Evolutionary conservation across 768 basidiomycete genomes (phyloP).

Genomic region (Panaeolus papilionaceus): DNA sequence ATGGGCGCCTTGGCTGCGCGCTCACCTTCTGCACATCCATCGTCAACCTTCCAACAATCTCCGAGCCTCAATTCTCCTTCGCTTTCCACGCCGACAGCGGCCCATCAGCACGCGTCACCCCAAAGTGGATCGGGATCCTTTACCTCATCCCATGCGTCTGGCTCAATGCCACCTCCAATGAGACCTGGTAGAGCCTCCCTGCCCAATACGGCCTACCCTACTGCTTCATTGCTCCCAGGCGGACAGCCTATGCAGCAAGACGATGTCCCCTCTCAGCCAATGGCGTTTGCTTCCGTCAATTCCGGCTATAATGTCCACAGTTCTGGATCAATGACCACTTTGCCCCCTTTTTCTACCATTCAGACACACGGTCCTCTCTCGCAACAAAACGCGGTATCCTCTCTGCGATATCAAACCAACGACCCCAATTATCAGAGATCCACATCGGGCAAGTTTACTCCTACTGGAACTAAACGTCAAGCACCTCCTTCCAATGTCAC

Average conservation of each 20-base stretch:
- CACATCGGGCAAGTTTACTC: constrained; percentile 39
- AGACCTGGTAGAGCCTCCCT: constrained; percentile 44
- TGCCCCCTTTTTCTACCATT: constrained; percentile 77
- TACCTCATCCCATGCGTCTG: constrained; percentile 36
- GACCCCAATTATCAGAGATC: constrained; percentile 46
- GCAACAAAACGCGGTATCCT: constrained; percentile 59
- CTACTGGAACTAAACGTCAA: constrained; percentile 61
- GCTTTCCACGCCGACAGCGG: constrained; percentile 54
- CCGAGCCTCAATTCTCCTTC: constrained; percentile 70
- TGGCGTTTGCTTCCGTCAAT: constrained; percentile 36
- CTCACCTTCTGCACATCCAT: constrained; percentile 68
- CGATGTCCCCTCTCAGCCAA: constrained; percentile 30
- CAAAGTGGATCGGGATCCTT: constrained; percentile 37
- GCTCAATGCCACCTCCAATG: constrained; percentile 32
- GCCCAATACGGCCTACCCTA: constrained; percentile 43
- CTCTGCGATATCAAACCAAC: constrained; percentile 60
- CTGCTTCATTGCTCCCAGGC: constrained; percentile 33
- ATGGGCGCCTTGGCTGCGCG: constrained; percentile 55
- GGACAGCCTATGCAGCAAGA: constrained; percentile 12
- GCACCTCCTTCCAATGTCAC: constrained; percentile 68
- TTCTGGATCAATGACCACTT: constrained; percentile 38
- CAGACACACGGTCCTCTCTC: constrained; percentile 58
- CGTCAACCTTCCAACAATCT: constrained; percentile 64
- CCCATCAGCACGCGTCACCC: constrained; percentile 49
- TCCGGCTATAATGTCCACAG: constrained; percentile 42